Evolutionary conservation across 352 stramenopile genomes (phyloP).

Genomic region (Phytophthora multivora): DNA sequence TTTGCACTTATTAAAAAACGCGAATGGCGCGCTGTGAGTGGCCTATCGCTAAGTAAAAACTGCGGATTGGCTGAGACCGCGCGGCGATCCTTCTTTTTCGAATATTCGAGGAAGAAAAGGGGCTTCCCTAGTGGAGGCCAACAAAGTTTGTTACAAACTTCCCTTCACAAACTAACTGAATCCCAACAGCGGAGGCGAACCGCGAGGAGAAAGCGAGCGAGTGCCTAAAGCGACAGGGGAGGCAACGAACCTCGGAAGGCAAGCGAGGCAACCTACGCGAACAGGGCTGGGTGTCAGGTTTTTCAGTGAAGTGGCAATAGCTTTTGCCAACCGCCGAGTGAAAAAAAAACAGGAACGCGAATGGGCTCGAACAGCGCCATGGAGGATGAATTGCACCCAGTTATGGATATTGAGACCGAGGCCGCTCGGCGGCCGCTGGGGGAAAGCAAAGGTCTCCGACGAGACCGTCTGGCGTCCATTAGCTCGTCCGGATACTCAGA

Average conservation of each 20-base stretch:
- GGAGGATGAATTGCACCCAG: constrained; percentile 51
- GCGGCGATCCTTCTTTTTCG: constrained; percentile 32
- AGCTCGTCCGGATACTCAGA: constrained; percentile 51
- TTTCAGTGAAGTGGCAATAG: constrained; percentile 1
- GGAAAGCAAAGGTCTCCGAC: constrained; percentile 37
- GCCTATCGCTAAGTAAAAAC: constrained; percentile 14
- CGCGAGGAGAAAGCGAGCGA: not conserved
- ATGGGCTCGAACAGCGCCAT: constrained; percentile 54
- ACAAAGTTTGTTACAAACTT: too few relatives aligned
- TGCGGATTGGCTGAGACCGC: constrained; percentile 20
- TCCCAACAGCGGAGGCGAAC: constrained; percentile 10
- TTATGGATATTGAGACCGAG: constrained; percentile 45
- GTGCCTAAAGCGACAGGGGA: constrained; percentile 19
- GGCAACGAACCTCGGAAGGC: not conserved
- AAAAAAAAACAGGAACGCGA: constrained; percentile 8
- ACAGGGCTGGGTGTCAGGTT: not conserved
- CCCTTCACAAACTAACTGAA: constrained; percentile 32
- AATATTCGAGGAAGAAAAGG: constrained; percentile 31
- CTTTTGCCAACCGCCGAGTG: constrained; percentile 1
- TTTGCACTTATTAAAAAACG: constrained; percentile 12
- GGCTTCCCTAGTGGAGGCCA: constrained; percentile 1
- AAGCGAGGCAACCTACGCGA: constrained; percentile 12
- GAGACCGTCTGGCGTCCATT: constrained; percentile 40
- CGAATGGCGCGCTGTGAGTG: constrained; percentile 10
- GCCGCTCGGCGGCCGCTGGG: constrained; percentile 35